Evolutionary conservation across 352 stramenopile genomes (phyloP), one percentile per base, ranked within the genome.

Genomic region (Phytophthora cryptogea): DNA sequence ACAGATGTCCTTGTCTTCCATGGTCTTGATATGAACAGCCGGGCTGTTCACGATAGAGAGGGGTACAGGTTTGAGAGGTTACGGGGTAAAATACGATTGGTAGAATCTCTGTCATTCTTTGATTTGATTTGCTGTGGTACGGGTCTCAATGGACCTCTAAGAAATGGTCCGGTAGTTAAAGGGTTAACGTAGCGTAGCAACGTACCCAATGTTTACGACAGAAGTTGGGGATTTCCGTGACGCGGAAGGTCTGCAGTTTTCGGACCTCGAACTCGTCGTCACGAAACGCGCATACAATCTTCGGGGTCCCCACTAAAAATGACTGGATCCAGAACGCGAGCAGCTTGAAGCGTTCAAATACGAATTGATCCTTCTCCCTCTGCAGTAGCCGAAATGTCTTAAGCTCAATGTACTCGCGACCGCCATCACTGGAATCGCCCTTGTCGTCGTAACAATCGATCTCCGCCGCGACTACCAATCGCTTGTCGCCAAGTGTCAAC

Each of bases 241-340:
- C 89, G 14, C 57, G 56, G 39, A 93, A 91, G 1, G 53, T 85
- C 59, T 91, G 81, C 14, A 90, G 58, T 42, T 93, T 91, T 13
- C 60, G 49, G 16, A 91, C 61, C 42, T 73, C 33, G 50, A 89
- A 93, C 6, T 74, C 52, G 41, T 90, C 80, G 48, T 79, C 63
- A 36, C 84, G 80, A 60, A 93, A 93, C 30, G 78, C 84, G 28
- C 77, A 90, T 35, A 90, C 78, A 49, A 93, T 89, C 36, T 67
- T 78, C 9, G 80, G 80, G 8, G 80, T 84, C 6, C 84, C 84
- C 10, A 90, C 81, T 16, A 93, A 32, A 33, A 86, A 93, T 30
- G 84, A 93, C 64, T 93, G 84, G 54, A 93, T 91, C 84, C 84
- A 93, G 58, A 91, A 91, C n/a, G 80, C 78, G 5, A 93, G 58